Conservation (phyloP, 2,329 filamentous ascomycete genomes). For the Cytospora piceicola region DNA sequence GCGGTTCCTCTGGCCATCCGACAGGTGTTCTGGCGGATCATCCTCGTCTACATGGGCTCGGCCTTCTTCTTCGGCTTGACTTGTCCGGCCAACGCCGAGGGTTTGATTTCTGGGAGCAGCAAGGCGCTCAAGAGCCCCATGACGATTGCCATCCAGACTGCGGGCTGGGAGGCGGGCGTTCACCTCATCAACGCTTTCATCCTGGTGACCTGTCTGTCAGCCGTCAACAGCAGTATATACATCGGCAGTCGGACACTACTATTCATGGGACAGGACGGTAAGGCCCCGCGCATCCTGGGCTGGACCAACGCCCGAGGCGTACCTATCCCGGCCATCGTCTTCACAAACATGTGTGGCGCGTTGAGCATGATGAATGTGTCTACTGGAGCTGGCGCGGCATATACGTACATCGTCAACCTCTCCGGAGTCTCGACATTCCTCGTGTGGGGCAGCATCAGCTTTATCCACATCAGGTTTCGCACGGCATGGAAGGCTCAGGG, state of each 20-base stretch:
- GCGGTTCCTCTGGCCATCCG: constrained; percentile 63
- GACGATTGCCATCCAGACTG: constrained; percentile 74
- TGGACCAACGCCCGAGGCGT: constrained; percentile 68
- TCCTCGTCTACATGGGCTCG: constrained; percentile 68
- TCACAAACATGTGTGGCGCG: constrained; percentile 72
- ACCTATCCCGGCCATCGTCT: constrained; percentile 63
- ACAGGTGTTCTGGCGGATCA: constrained; percentile 64
- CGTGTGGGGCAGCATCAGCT: constrained; percentile 71
- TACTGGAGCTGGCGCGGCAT: constrained; percentile 67
- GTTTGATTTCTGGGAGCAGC: constrained; percentile 63
- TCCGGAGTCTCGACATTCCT: constrained; percentile 72
- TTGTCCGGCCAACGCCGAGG: constrained; percentile 69
- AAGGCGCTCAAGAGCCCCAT: constrained; percentile 73
- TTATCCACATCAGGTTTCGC: constrained; percentile 74
- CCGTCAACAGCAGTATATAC: constrained; percentile 77
- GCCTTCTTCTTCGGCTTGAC: constrained; percentile 77
- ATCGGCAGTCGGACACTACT: constrained; percentile 75
- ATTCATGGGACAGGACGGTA: constrained; percentile 74
- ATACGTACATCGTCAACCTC: constrained; percentile 71
- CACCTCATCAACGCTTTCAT: constrained; percentile 81
- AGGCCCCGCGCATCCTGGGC: constrained; percentile 71
- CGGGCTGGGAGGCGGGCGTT: constrained; percentile 73
- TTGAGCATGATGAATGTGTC: constrained; percentile 77
- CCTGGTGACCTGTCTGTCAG: constrained; percentile 71
- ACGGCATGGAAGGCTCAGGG: constrained; percentile 64